Conservation (phyloP, 495 filamentous ascomycete species). For the Talaromyces proteolyticus region DNA sequence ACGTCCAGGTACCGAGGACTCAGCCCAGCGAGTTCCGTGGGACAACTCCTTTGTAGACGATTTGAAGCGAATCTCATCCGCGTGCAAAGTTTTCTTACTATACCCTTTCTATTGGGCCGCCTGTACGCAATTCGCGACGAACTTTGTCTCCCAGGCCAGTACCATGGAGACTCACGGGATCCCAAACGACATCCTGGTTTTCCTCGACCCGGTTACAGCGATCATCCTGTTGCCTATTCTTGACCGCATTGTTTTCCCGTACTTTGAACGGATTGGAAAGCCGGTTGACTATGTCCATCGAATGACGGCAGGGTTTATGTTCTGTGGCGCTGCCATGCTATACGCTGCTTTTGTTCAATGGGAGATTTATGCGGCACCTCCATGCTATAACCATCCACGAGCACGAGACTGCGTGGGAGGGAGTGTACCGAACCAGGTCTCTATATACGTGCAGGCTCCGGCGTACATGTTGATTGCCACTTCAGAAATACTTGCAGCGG, state of each 20-base stretch:
- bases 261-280: slow-evolving; percentile 56
- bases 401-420: not conserved
- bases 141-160: slow-evolving; percentile 43
- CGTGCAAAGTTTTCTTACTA: slow-evolving; percentile 56
- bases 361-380: slow-evolving; percentile 58
- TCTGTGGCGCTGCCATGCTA: slow-evolving; percentile 59
- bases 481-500: slow-evolving; percentile 61
- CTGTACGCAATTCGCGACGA: not conserved
- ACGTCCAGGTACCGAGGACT: slow-evolving; percentile 7
- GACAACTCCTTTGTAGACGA: slow-evolving; percentile 61
- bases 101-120: slow-evolving; percentile 16
- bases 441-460: slow-evolving; percentile 51
- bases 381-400: slow-evolving; percentile 24
- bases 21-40: slow-evolving; percentile 37
- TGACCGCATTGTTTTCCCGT: slow-evolving; percentile 62
- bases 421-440: slow-evolving; percentile 24
- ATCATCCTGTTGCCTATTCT: slow-evolving; percentile 67
- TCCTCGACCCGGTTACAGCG: slow-evolving; percentile 71
- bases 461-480: slow-evolving; percentile 58
- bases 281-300: slow-evolving; percentile 67
- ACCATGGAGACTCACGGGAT: slow-evolving; percentile 51
- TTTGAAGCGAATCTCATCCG: slow-evolving; percentile 51
- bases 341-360: slow-evolving; percentile 66
- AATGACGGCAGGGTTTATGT: slow-evolving; percentile 65
- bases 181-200: slow-evolving; percentile 70